Conservation (phyloP, 495 filamentous ascomycete genomes). For the Cairneyella variabilis region DNA sequence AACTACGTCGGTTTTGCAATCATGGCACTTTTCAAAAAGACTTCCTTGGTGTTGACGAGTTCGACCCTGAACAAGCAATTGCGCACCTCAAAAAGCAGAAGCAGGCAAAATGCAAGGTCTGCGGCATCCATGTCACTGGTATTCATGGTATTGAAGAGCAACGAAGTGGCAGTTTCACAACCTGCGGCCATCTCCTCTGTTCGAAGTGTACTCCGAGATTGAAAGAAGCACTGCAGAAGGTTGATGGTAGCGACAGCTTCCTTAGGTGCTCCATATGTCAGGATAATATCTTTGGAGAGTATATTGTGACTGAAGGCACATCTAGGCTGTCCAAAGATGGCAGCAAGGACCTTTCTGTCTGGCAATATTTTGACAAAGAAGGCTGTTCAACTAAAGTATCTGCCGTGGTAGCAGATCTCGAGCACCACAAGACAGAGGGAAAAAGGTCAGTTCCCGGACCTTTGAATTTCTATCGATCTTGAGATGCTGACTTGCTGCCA, state of each 20-base stretch:
- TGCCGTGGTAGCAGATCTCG: conserved; percentile 32
- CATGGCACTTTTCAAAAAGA: conserved; percentile 40
- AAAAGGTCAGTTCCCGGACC: conserved; percentile 27
- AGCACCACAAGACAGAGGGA: conserved; percentile 20
- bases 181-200: conserved; percentile 33
- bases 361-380: conserved; percentile 1
- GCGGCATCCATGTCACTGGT: not conserved
- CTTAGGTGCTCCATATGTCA: conserved; percentile 11
- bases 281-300: conserved; percentile 1
- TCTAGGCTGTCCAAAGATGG: not conserved
- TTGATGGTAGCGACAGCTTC: not conserved
- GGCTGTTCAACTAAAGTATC: conserved; percentile 35
- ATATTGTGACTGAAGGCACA: not conserved
- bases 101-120: conserved; percentile 4
- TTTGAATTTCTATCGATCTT: not conserved
- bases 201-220: conserved; percentile 24
- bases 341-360: not conserved
- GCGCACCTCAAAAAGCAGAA: not conserved
- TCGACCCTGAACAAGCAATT: conserved; percentile 14
- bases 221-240: conserved; percentile 8
- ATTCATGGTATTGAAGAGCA: conserved; percentile 5
- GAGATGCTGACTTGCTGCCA: not conserved
- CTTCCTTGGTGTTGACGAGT: conserved; percentile 19
- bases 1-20: conserved; percentile 43
- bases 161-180: conserved; percentile 11